Conservation (phyloP, 371 early-diverging fungal species). For the Mucor racemosus region DNA sequence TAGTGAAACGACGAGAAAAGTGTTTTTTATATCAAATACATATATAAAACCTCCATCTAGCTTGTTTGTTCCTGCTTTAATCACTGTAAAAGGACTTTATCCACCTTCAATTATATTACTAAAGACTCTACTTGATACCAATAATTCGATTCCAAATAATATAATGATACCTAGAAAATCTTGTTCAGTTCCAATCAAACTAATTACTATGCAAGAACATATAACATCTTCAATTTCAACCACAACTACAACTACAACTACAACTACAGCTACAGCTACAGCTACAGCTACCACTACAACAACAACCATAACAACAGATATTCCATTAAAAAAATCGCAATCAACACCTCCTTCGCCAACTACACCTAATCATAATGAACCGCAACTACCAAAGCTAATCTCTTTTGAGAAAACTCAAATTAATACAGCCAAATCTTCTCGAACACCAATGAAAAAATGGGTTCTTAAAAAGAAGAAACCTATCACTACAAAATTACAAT, state of each 20-base stretch:
- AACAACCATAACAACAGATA: neutral
- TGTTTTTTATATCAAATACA: constrained; percentile 9
- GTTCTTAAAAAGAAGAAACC: neutral
- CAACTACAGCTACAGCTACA: neutral
- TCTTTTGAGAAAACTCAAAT: neutral
- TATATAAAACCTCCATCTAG: constrained; percentile 5
- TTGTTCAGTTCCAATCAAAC: constrained; percentile 15
- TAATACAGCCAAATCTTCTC: constrained; percentile 8
- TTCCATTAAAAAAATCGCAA: constrained; percentile 1
- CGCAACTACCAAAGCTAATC: neutral
- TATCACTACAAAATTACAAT: neutral
- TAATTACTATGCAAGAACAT: constrained; percentile 19
- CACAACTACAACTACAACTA: constrained; percentile 1
- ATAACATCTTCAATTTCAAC: neutral
- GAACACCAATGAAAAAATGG: neutral
- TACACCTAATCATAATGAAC: neutral
- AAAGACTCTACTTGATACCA: neutral
- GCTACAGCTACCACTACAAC: neutral
- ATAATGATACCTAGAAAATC: constrained; percentile 7
- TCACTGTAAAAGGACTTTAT: constrained; percentile 20
- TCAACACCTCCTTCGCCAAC: constrained; percentile 3
- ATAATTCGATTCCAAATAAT: neutral
- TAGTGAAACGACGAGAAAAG: constrained; percentile 25
- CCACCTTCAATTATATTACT: constrained; percentile 1
- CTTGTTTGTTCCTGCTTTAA: constrained; percentile 11